Evolutionary conservation across 1,139 yeast genomes (phyloP), one percentile per base, ranked within the genome.

Genomic region (Magnusiomyces sp.): DNA sequence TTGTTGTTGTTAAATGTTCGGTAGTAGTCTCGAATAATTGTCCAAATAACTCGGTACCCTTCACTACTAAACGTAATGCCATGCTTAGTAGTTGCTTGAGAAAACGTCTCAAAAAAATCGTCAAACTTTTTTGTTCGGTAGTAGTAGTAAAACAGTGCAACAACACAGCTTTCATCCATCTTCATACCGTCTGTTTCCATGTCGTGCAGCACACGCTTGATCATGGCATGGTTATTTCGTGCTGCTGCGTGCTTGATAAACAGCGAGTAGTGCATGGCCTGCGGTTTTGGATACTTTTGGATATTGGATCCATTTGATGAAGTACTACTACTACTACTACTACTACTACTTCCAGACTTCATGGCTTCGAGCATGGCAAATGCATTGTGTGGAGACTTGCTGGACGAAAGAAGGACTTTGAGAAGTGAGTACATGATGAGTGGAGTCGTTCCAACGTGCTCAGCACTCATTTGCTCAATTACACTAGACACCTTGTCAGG

Each of bases 181-280:
- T 41, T 31, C 7, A 56, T 49, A 5, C 50, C 50, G 16, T 49
- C 40, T 3, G 39, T 43, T 11, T 48, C 47, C 59, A 60, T 60
- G 14, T 61, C 53, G 11, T 46, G 36, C 11, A 62, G 43, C 13
- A 61, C 52, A 13, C 39, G 19, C 2, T 47, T 39, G 10, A 63
- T 56, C 38, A 57, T 43, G 14, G 45, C 51, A 20, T 50, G 53
- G 37, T 56, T 55, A 31, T 54, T 52, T 34, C 56, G 46, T 16
- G 59, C 50, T 1, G 62, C 60, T 4, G 58, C 62, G 43, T 62
- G 51, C 45, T 59, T 59, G 14, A 63, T 51, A 41, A 63, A 58
- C 11, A 58, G 43, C 2, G 63, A 58, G 43, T 62, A 61, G 13
- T 57, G 55, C 2, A 52, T 49, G 13, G 56, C 48, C 20, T 49